Percentiles rank a stretch among this genome's conserved stretches.
Conservation (phyloP, 345 rosid species). For the Hibiscus syriacus region DNA sequence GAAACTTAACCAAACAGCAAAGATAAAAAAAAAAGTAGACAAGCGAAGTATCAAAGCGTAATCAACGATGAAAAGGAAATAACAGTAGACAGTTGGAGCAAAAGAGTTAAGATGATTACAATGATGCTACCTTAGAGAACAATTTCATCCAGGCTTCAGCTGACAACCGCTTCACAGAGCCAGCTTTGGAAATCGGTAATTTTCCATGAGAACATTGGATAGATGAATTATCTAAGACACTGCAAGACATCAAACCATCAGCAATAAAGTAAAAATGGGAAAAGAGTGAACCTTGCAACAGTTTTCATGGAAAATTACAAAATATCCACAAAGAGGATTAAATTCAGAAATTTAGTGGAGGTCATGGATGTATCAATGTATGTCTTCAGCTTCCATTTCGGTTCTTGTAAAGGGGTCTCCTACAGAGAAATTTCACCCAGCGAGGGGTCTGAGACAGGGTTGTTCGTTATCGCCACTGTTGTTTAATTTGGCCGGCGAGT, state of each 20-base stretch:
- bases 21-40: background rate
- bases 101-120: background rate
- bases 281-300: background rate
- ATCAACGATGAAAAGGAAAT: no score
- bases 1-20: background rate
- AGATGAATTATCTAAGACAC: slow-evolving; percentile 62
- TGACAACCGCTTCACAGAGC: slow-evolving; percentile 72
- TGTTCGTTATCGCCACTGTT: no score
- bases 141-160: slow-evolving; percentile 60
- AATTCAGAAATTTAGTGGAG: slow-evolving; percentile 1
- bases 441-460: no score
- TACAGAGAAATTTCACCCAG: no score
- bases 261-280: background rate
- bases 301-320: background rate
- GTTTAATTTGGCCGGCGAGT: no score
- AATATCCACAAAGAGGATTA: background rate
- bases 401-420: no score
- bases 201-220: slow-evolving; percentile 80
- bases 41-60: background rate
- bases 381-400: no score
- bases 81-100: background rate
- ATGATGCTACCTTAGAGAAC: slow-evolving; percentile 56
- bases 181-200: slow-evolving; percentile 60
- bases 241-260: slow-evolving; percentile 13
- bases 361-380: no score